Conservation (phyloP, 352 stramenopile species). For the Phytophthora parvispora region DNA sequence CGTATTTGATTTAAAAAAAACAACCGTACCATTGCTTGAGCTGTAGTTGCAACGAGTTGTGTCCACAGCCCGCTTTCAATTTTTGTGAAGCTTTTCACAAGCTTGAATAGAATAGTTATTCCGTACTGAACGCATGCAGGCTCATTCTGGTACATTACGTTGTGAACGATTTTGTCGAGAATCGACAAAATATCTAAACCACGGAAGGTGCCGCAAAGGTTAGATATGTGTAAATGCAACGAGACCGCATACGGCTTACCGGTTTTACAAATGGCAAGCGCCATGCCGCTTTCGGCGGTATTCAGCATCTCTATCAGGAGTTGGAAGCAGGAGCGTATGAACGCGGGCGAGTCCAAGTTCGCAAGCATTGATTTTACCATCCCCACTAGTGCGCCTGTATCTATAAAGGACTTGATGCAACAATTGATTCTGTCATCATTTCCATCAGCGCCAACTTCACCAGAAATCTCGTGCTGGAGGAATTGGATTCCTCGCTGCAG, state of each 20-base stretch:
- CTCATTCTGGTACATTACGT: slow-evolving; percentile 21
- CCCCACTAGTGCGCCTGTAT: slow-evolving; percentile 5
- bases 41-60: slow-evolving; percentile 22
- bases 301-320: slow-evolving; percentile 14
- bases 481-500: slow-evolving; percentile 34
- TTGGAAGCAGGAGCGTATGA: slow-evolving; percentile 25
- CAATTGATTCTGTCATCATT: neutral
- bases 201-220: neutral
- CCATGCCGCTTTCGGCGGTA: neutral
- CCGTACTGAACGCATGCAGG: slow-evolving; percentile 26
- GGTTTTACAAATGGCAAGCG: slow-evolving; percentile 9
- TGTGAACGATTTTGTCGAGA: slow-evolving; percentile 36
- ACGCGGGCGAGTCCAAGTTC: slow-evolving; percentile 24
- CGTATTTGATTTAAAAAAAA: neutral
- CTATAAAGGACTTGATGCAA: slow-evolving; percentile 16
- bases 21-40: slow-evolving; percentile 35
- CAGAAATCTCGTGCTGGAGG: slow-evolving; percentile 20
- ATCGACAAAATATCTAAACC: slow-evolving; percentile 16
- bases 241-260: slow-evolving; percentile 8
- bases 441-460: neutral
- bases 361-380: slow-evolving; percentile 23
- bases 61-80: slow-evolving; percentile 17
- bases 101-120: slow-evolving; percentile 23
- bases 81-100: slow-evolving; percentile 5
- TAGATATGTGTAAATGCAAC: neutral